A percentile compares a stretch with the other conserved stretches of the same genome.
Evolutionary conservation across 352 stramenopile genomes (phyloP).

Genomic region (Pilasporangium apinafurcum): DNA sequence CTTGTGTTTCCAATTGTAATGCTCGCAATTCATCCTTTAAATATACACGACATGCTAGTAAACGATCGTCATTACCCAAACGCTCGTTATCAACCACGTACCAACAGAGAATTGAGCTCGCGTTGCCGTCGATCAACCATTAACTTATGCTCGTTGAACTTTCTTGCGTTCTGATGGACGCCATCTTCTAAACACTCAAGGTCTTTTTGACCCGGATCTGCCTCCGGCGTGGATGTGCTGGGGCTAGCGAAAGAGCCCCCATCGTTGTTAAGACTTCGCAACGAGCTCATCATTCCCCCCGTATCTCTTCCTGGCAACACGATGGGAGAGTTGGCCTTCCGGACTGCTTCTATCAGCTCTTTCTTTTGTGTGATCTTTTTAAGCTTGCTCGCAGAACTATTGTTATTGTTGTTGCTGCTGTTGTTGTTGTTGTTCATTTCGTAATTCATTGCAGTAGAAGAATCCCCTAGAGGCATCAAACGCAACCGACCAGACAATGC

Average conservation of each 20-base stretch:
- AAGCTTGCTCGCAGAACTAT: constrained; percentile 27
- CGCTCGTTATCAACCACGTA: constrained; percentile 5
- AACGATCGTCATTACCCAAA: not conserved
- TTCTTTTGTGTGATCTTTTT: constrained; percentile 75
- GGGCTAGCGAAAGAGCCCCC: too few relatives aligned
- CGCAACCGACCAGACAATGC: constrained; percentile 31
- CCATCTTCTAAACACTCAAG: constrained; percentile 65
- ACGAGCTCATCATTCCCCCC: constrained; percentile 14
- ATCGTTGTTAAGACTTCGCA: constrained; percentile 18
- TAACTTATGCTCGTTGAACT: constrained; percentile 80
- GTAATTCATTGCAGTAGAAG: constrained; percentile 18
- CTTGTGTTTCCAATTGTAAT: constrained; percentile 66
- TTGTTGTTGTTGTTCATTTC: constrained; percentile 12
- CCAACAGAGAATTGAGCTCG: constrained; percentile 55
- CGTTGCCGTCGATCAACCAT: constrained; percentile 51
- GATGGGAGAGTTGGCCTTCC: constrained; percentile 66
- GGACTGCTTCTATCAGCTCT: constrained; percentile 70
- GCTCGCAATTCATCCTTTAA: constrained; percentile 60
- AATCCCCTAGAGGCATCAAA: constrained; percentile 41
- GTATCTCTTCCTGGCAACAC: constrained; percentile 40
- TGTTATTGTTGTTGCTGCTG: constrained; percentile 12
- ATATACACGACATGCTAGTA: not conserved
- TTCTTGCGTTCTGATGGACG: constrained; percentile 59
- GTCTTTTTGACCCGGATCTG: constrained; percentile 40
- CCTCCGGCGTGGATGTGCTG: constrained; percentile 17